Evolutionary conservation across 164 flowering plant species (phyloP), one percentile per base, ranked within the genome.

Genomic region (Magnolia sinica): DNA sequence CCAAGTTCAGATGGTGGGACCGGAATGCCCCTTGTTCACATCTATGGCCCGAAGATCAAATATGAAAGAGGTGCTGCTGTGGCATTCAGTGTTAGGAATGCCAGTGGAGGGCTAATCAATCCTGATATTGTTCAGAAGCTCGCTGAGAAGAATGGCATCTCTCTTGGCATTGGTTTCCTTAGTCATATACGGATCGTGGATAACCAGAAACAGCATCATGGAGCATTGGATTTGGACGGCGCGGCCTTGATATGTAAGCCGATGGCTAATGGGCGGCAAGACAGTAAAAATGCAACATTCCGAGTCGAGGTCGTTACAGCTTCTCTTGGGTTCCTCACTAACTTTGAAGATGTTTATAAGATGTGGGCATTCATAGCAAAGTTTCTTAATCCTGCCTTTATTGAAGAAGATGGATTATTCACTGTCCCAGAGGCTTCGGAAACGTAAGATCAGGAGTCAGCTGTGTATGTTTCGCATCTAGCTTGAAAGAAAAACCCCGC

Each of bases 11-110:
- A 79, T 50, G 87, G 78, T 22, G 84, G 82, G 20, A 50, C 29
- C 1, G 84, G 81, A 9, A 58, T 70, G 72, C 86, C 87, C 19
- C 86, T 87, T 7, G 86, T 93, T 29, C 83, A 79, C 79, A 93
- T 93, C 27, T 93, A 92, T 73, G 98, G 98, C 31, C 96, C 98
- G 2, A 91, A 90, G 78, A 84, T 91, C 37, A 87, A 82, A 67
- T 89, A 85, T 73, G 89, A 89, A 76, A 81, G 96, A 74, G 96
- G 93, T 74, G 87, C 91, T 14, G 84, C 92, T 0, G 84, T 91
- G 63, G 95, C 96, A 64, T 93, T 93, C 81, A 93, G 91, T 73
- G 80, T 93, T 20, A 85, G 85, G 58, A 87, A 87, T 73, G 80
- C 87, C 79, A 86, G 75, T 59, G 86, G 88, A 16, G 85, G 83